Percentiles rank a stretch among this genome's conserved stretches.
Evolutionary conservation across 78 protist genomes (phyloP).

Genomic region (Dictyostelium citrinum): DNA sequence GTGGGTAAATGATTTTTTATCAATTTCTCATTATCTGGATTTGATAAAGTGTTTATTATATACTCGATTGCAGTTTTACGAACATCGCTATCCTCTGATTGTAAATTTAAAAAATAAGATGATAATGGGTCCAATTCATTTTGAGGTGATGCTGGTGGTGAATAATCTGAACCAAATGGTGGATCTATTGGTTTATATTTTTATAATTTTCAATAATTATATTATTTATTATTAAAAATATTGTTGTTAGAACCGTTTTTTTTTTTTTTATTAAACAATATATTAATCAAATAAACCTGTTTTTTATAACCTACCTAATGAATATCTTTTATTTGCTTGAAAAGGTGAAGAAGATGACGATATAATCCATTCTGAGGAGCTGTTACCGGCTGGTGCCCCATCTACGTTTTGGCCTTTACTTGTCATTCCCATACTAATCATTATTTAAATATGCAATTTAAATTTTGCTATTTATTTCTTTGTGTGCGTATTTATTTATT

Average conservation of each 20-base stretch:
- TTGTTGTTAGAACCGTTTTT: not conserved
- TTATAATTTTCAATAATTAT: not conserved
- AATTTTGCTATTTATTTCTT: not conserved
- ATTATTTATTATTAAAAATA: not conserved
- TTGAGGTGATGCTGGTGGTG: slow-evolving; percentile 57
- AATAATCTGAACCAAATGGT: slow-evolving; percentile 26
- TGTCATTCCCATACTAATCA: slow-evolving; percentile 26
- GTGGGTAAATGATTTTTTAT: slow-evolving; percentile 1
- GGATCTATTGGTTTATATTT: not conserved
- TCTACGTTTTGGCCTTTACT: not conserved
- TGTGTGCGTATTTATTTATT: not conserved
- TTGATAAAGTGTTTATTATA: slow-evolving; percentile 18
- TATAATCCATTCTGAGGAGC: slow-evolving; percentile 48
- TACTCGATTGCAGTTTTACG: slow-evolving; percentile 34
- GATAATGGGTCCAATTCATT: slow-evolving; percentile 17
- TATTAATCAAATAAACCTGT: not conserved
- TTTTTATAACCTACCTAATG: slow-evolving; percentile 25
- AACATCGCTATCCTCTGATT: slow-evolving; percentile 37
- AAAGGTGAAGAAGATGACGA: slow-evolving; percentile 37
- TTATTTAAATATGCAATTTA: not conserved
- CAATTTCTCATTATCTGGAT: slow-evolving; percentile 59
- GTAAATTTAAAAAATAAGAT: slow-evolving; percentile 35
- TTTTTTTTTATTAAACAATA: too few species aligned
- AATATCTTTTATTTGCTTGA: slow-evolving; percentile 45
- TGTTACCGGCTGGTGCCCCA: slow-evolving; percentile 9